A percentile compares a stretch with the other conserved stretches of the same genome.
phyloP scores from a whole-genome alignment of 495 filamentous ascomycete species.

The Ramalina peruviana region DNA sequence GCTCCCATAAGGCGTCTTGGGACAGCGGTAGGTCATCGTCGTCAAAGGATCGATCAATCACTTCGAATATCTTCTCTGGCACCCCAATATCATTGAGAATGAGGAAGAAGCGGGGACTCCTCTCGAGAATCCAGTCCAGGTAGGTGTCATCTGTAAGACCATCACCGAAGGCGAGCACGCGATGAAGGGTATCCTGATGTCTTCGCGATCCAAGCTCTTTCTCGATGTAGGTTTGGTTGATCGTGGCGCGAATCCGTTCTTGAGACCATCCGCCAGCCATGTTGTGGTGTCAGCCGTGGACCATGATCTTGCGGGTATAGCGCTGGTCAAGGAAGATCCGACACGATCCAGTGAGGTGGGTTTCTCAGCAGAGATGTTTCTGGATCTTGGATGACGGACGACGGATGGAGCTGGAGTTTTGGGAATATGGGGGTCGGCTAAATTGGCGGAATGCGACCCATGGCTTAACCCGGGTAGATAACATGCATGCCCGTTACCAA shows the following conservation, averaged over 20 bases:
- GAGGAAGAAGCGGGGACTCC: conserved; percentile 67
- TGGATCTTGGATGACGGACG: no score
- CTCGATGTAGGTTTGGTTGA: conserved; percentile 56
- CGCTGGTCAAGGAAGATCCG: no score
- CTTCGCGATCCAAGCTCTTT: conserved; percentile 34
- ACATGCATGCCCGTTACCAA: no score
- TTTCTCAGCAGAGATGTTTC: no score
- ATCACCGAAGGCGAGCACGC: conserved; percentile 67
- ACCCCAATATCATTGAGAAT: conserved; percentile 67
- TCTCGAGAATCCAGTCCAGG: conserved; percentile 78
- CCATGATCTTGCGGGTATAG: no score
- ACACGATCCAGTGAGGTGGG: no score
- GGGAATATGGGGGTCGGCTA: no score
- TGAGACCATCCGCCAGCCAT: conserved; percentile 58
- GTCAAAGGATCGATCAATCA: conserved; percentile 77
- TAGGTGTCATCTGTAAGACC: conserved; percentile 82
- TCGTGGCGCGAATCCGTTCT: conserved; percentile 57
- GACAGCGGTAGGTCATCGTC: conserved; percentile 79
- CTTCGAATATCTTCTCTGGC: conserved; percentile 70
- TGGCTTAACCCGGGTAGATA: no score
- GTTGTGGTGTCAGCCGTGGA: not conserved
- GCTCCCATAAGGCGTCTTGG: conserved; percentile 51
- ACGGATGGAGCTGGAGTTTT: no score
- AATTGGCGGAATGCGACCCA: no score
- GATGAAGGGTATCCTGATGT: conserved; percentile 51